Evolutionary conservation across 2,329 filamentous ascomycete genomes (phyloP).

Genomic region (Fusarium sororula): DNA sequence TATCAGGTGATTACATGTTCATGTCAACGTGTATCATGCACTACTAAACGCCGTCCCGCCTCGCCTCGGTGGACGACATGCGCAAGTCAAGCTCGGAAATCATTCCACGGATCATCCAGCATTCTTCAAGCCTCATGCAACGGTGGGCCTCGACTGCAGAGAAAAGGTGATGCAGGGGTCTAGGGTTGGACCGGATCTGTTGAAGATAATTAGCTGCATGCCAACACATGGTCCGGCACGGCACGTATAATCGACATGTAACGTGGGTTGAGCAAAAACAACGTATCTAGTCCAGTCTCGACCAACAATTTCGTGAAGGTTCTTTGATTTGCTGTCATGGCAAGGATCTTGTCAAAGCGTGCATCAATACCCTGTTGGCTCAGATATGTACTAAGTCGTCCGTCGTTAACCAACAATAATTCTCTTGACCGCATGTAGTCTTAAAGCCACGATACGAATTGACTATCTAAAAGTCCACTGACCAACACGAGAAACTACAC

Average conservation of each 20-base stretch:
- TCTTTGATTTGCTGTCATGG: neutral
- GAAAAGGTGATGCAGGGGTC: neutral
- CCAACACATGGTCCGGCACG: neutral
- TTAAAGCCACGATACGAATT: neutral
- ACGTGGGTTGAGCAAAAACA: neutral
- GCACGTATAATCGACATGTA: neutral
- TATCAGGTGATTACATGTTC: neutral
- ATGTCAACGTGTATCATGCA: neutral
- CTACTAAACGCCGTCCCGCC: neutral
- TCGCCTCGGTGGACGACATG: neutral
- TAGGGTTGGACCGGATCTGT: neutral
- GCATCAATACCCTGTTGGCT: neutral
- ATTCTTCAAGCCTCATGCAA: neutral
- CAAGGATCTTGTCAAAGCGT: neutral
- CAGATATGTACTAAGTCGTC: neutral
- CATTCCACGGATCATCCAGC: neutral
- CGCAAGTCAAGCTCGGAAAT: neutral
- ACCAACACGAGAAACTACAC: neutral
- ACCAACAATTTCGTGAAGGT: neutral
- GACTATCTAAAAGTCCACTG: too few relatives aligned
- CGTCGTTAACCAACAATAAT: neutral
- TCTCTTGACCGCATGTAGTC: neutral
- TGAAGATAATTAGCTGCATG: neutral
- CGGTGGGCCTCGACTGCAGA: neutral
- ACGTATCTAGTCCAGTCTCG: neutral